Percentiles rank a stretch among this genome's conserved stretches.
phyloP scores from a whole-genome alignment of 73 alveolate genomes.

The Paramecium bursaria region DNA sequence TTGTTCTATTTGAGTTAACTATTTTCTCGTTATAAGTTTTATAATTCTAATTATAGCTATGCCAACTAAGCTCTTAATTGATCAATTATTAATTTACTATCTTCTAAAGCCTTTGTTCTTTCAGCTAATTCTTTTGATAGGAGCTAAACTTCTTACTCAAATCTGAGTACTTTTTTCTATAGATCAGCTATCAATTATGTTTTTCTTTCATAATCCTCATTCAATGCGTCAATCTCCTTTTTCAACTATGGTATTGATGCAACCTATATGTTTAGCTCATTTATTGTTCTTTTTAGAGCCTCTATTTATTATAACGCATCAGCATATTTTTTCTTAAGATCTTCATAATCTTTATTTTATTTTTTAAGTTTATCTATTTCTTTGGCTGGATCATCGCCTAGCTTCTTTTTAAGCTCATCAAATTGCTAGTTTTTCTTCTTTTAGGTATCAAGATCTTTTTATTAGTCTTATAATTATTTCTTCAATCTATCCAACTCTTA shows the following conservation, averaged over 20 bases:
- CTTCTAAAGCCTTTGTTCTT: conserved; percentile 11
- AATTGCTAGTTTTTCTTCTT: conserved; percentile 17
- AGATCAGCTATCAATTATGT: conserved; percentile 10
- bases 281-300: conserved; percentile 1
- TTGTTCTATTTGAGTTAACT: conserved; percentile 20
- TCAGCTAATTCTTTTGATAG: conserved; percentile 12
- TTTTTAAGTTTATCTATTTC: conserved; percentile 50
- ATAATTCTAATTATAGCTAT: not conserved
- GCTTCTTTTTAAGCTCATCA: conserved; percentile 39
- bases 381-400: conserved; percentile 56
- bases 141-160: conserved; percentile 26
- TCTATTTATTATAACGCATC: conserved; percentile 50
- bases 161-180: not conserved
- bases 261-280: conserved; percentile 22
- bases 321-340: conserved; percentile 12
- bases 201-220: conserved; percentile 42
- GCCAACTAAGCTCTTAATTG: not conserved
- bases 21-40: conserved; percentile 30
- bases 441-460: conserved; percentile 10
- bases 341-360: conserved; percentile 30
- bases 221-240: not conserved
- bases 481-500: conserved; percentile 4
- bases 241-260: not conserved
- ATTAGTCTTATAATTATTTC: not conserved
- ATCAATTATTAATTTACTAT: conserved; percentile 21